phyloP scores from a whole-genome alignment of 805 yeast genomes.

The Tetrapisispora arboricola region DNA sequence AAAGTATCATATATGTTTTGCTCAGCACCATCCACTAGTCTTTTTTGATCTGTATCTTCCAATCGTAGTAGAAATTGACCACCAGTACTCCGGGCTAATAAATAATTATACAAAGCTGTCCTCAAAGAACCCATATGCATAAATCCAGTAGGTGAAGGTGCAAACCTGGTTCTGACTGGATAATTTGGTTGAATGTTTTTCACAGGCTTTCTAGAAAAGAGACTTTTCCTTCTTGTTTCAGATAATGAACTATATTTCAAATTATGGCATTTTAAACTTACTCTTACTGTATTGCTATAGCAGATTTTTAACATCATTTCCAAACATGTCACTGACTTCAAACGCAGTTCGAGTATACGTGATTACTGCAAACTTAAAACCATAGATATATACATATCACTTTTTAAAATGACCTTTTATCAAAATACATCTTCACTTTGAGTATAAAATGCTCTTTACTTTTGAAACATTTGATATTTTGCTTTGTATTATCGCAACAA shows the following conservation, averaged over 20 bases:
- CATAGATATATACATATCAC: too few species aligned
- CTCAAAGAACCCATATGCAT: slow-evolving; percentile 89
- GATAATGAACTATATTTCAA: background rate
- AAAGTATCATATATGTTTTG: slow-evolving; percentile 64
- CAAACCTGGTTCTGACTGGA: slow-evolving; percentile 84
- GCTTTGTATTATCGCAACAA: too few species aligned
- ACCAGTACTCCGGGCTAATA: slow-evolving; percentile 65
- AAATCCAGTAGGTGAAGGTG: slow-evolving; percentile 96
- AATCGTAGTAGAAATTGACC: slow-evolving; percentile 76
- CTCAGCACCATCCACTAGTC: slow-evolving; percentile 78
- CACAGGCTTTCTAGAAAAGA: slow-evolving; percentile 10
- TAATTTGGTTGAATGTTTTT: slow-evolving; percentile 31
- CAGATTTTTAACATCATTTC: background rate
- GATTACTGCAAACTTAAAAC: too few species aligned
- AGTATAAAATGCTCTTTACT: too few species aligned
- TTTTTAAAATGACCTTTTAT: too few species aligned
- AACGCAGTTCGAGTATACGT: too few species aligned
- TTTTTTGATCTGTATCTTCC: slow-evolving; percentile 85
- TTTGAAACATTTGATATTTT: too few species aligned
- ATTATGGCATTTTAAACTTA: background rate
- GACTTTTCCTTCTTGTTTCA: slow-evolving; percentile 1
- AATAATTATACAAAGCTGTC: slow-evolving; percentile 84
- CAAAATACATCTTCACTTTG: too few species aligned
- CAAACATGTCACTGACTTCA: too few species aligned
- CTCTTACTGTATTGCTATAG: background rate